Evolutionary conservation across 2,329 filamentous ascomycete genomes (phyloP).

Genomic region (Monilinia vaccinii-corymbosi): DNA sequence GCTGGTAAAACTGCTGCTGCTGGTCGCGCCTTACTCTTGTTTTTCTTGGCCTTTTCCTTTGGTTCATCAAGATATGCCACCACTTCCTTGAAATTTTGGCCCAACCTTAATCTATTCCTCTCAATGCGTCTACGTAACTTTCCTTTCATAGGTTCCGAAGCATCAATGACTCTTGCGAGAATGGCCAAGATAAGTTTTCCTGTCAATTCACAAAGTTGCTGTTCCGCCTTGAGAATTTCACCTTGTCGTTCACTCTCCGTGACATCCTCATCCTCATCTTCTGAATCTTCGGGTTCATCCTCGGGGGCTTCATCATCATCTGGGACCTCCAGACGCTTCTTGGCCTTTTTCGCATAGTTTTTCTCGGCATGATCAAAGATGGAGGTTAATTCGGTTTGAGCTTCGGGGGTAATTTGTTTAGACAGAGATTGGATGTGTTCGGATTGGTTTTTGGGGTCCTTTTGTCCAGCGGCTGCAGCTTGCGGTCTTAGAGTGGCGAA

Average conservation of each 20-base stretch:
- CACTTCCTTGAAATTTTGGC: constrained; percentile 78
- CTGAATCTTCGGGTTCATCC: constrained; percentile 54
- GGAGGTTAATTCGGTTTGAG: constrained; percentile 58
- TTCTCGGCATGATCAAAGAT: constrained; percentile 74
- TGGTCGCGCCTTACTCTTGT: constrained; percentile 35
- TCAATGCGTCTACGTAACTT: constrained; percentile 63
- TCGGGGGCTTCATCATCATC: constrained; percentile 66
- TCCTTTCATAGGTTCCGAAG: constrained; percentile 47
- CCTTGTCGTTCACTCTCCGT: constrained; percentile 51
- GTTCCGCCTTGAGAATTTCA: constrained; percentile 67
- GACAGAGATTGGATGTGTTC: constrained; percentile 52
- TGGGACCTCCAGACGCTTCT: constrained; percentile 52
- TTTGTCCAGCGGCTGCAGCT: constrained; percentile 31
- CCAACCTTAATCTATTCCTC: constrained; percentile 72
- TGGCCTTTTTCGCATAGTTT: constrained; percentile 61
- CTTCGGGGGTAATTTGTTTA: constrained; percentile 56
- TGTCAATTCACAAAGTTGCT: constrained; percentile 75
- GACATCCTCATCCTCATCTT: constrained; percentile 45
- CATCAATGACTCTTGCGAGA: constrained; percentile 64
- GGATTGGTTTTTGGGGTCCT: constrained; percentile 36
- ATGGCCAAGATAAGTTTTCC: constrained; percentile 78
- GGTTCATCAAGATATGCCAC: constrained; percentile 69
- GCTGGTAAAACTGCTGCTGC: constrained; percentile 29
- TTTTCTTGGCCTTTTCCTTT: constrained; percentile 39
- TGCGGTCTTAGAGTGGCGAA: constrained; percentile 62